Evolutionary conservation across 1,284 basidiomycete genomes (phyloP).

Genomic region (Tylopilus orsonianus): DNA sequence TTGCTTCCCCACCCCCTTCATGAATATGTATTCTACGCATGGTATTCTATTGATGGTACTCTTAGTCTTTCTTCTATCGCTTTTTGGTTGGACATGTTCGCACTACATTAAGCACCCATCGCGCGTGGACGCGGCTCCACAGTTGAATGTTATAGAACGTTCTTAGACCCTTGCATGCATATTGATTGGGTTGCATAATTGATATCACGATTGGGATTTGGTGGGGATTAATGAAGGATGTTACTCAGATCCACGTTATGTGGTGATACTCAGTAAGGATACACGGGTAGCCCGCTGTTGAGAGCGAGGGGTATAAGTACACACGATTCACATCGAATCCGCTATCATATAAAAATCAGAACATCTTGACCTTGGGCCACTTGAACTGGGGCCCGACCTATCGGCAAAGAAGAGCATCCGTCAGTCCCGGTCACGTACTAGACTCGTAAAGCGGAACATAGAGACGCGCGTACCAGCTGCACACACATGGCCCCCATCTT

Average conservation of each 20-base stretch:
- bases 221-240: not conserved
- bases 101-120: conserved; percentile 28
- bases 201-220: conserved; percentile 24
- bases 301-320: conserved; percentile 36
- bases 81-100: conserved; percentile 16
- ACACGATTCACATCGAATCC: not conserved
- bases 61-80: conserved; percentile 16
- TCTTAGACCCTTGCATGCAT: conserved; percentile 14
- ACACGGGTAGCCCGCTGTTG: conserved; percentile 41
- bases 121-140: conserved; percentile 15
- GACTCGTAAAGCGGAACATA: not conserved
- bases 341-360: conserved; percentile 38
- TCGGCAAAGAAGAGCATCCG: not conserved
- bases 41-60: conserved; percentile 20
- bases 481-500: conserved; percentile 89
- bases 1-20: conserved; percentile 58
- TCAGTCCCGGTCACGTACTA: not conserved
- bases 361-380: conserved; percentile 74
- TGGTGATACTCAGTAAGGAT: conserved; percentile 23
- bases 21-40: conserved; percentile 34
- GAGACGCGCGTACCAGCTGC: conserved; percentile 59
- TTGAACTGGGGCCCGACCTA: conserved; percentile 77
- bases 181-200: conserved; percentile 11
- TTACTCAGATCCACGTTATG: conserved; percentile 26
- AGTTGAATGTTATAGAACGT: conserved; percentile 21